phyloP scores from a whole-genome alignment of 2,329 filamentous ascomycete species.

The Penicillium sp. region DNA sequence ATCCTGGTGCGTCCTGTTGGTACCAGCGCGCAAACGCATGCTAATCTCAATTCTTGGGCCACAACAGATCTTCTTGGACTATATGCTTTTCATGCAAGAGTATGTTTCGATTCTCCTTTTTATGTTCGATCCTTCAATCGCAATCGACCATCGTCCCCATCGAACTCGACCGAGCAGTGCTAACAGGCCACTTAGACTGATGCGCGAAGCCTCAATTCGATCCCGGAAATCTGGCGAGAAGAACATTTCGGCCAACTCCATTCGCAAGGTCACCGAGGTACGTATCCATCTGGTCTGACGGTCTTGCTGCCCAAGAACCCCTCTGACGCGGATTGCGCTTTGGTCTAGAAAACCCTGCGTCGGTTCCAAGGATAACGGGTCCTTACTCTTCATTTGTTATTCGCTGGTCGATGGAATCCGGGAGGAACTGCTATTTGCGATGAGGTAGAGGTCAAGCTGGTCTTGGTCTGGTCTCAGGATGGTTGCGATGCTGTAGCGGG shows the following conservation, averaged over 20 bases:
- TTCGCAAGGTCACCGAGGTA: slow-evolving; percentile 72
- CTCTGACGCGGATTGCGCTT: slow-evolving; percentile 6
- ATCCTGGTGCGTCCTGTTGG: slow-evolving; percentile 57
- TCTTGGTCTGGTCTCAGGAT: background rate
- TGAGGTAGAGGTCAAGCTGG: slow-evolving; percentile 1
- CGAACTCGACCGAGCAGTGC: too few relatives aligned
- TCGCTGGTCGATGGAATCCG: background rate
- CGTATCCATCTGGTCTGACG: slow-evolving; percentile 20
- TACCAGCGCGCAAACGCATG: slow-evolving; percentile 1
- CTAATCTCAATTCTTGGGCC: background rate
- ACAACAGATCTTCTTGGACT: slow-evolving; percentile 71
- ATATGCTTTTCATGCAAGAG: slow-evolving; percentile 71
- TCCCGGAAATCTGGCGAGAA: slow-evolving; percentile 69
- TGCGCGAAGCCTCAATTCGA: slow-evolving; percentile 73
- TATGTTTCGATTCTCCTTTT: slow-evolving; percentile 35
- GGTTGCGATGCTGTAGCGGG: background rate
- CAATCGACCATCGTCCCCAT: too few relatives aligned
- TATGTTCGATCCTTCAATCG: too few relatives aligned
- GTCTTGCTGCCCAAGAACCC: background rate
- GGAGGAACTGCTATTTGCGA: slow-evolving; percentile 12
- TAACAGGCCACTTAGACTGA: slow-evolving; percentile 49
- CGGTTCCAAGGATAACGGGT: slow-evolving; percentile 58
- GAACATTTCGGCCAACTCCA: slow-evolving; percentile 65
- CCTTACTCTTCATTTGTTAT: background rate
- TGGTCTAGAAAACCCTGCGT: slow-evolving; percentile 54